Conservation (phyloP, 805 yeast genomes). For the Starmerella floricola region DNA sequence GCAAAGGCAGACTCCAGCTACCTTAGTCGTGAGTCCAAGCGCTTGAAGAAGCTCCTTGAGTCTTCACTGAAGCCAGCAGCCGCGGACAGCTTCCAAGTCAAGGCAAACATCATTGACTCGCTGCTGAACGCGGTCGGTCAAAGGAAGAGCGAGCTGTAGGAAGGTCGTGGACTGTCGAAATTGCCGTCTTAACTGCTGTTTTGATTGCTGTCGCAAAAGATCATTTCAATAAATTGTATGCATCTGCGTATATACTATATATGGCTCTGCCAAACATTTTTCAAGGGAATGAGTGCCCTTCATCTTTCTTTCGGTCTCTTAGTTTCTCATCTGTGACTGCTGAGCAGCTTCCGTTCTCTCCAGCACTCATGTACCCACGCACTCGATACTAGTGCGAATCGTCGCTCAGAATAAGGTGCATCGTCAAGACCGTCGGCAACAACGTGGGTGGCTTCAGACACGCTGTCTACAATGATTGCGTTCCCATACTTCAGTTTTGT, state of each 20-base stretch:
- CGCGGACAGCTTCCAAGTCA: constrained; percentile 40
- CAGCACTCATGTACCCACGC: too few species aligned
- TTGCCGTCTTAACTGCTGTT: too few species aligned
- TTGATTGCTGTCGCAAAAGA: too few species aligned
- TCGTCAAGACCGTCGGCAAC: too few species aligned
- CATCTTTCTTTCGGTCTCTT: too few species aligned
- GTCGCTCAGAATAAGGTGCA: not conserved
- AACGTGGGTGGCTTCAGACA: not conserved
- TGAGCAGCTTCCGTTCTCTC: too few species aligned
- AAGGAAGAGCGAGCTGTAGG: constrained; percentile 23
- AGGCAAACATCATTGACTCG: constrained; percentile 39
- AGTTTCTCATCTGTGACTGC: too few species aligned
- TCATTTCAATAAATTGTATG: too few species aligned
- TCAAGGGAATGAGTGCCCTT: too few species aligned
- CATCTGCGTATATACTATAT: too few species aligned
- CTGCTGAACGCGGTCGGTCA: constrained; percentile 18
- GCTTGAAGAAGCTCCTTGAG: constrained; percentile 36
- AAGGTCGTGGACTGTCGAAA: not conserved
- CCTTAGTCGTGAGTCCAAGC: constrained; percentile 35
- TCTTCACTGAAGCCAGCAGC: constrained; percentile 33
- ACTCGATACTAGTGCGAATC: too few species aligned
- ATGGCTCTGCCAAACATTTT: too few species aligned
- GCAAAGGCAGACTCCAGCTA: constrained; percentile 27
- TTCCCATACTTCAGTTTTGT: not conserved
- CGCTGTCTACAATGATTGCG: not conserved